These are phyloP conservation scores for Aspergillus amoenus DNA, from an alignment of 2,329 filamentous ascomycete genomes.

Conservation along the genomic window DNA sequence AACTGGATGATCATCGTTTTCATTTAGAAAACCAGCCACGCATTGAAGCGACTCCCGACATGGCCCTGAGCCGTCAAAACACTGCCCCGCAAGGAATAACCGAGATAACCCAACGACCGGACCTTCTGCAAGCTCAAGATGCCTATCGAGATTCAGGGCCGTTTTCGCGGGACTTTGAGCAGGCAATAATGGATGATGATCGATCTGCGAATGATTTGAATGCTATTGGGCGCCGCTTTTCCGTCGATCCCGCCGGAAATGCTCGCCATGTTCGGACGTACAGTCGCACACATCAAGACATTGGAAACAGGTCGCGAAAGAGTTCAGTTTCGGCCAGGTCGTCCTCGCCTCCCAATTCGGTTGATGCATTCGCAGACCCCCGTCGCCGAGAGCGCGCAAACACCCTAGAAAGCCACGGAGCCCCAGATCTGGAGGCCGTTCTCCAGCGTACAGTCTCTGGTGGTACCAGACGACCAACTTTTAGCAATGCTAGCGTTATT, in stretches of 20 bases:
- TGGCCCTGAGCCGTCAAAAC: constrained; percentile 30
- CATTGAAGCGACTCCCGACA: constrained; percentile 39
- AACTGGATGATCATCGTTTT: constrained; percentile 81
- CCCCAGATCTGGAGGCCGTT: constrained; percentile 56
- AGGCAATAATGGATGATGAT: constrained; percentile 79
- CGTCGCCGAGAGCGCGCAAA: constrained; percentile 76
- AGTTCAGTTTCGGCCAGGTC: constrained; percentile 63
- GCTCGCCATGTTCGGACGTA: constrained; percentile 34
- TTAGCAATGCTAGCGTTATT: constrained; percentile 58
- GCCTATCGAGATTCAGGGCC: constrained; percentile 44
- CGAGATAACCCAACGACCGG: constrained; percentile 50
- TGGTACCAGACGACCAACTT: constrained; percentile 62
- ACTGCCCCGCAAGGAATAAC: constrained; percentile 49
- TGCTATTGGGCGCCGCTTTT: constrained; percentile 37
- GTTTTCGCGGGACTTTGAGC: constrained; percentile 79
- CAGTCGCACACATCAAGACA: constrained; percentile 40
- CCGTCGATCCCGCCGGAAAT: constrained; percentile 42
- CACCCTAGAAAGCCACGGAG: constrained; percentile 61
- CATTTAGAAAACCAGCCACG: constrained; percentile 36
- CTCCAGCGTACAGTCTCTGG: constrained; percentile 71
- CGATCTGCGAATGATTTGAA: constrained; percentile 37
- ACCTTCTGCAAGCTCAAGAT: constrained; percentile 49
- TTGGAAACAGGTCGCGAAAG: constrained; percentile 43
- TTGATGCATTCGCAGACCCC: constrained; percentile 93
- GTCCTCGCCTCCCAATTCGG: constrained; percentile 88